Conservation (phyloP, 2,329 filamentous ascomycete species). For the Pseudocercospora ulei region DNA sequence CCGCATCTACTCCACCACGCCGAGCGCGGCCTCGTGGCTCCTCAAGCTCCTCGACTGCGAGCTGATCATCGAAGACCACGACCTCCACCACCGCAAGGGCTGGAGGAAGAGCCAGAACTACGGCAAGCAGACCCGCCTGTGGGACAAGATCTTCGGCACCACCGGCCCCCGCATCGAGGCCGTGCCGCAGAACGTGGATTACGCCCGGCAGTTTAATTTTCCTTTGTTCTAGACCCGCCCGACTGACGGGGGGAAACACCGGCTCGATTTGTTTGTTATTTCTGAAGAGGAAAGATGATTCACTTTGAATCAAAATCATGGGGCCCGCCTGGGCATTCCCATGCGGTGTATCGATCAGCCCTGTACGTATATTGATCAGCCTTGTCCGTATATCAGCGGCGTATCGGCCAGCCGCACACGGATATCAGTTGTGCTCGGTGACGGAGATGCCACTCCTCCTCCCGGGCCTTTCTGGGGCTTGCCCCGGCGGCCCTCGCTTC, state of each 20-base stretch:
- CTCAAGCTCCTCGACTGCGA: slow-evolving; percentile 34
- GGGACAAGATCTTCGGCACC: slow-evolving; percentile 34
- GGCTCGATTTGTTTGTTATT: too few species aligned
- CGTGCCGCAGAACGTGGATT: slow-evolving; percentile 18
- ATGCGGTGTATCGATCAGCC: too few species aligned
- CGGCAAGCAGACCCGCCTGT: slow-evolving; percentile 34
- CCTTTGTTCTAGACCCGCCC: slow-evolving; percentile 13
- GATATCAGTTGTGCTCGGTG: too few species aligned
- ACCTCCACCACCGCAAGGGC: slow-evolving; percentile 36
- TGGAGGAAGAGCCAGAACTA: slow-evolving; percentile 37
- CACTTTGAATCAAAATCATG: too few species aligned
- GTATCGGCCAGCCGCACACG: too few species aligned
- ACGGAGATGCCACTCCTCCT: too few species aligned
- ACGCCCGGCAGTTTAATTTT: slow-evolving; percentile 12
- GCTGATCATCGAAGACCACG: slow-evolving; percentile 40
- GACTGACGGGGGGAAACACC: neutral
- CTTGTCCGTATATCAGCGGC: too few species aligned
- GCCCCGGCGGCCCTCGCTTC: too few species aligned
- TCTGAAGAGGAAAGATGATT: too few species aligned
- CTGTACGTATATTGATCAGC: too few species aligned
- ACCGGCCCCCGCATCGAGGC: slow-evolving; percentile 33
- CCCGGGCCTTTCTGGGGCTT: too few species aligned
- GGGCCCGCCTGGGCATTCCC: too few species aligned
- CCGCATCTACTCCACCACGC: slow-evolving; percentile 34
- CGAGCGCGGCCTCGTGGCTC: slow-evolving; percentile 34